phyloP scores from a whole-genome alignment of 2,329 filamentous ascomycete genomes.

The Calonectria henricotiae region DNA sequence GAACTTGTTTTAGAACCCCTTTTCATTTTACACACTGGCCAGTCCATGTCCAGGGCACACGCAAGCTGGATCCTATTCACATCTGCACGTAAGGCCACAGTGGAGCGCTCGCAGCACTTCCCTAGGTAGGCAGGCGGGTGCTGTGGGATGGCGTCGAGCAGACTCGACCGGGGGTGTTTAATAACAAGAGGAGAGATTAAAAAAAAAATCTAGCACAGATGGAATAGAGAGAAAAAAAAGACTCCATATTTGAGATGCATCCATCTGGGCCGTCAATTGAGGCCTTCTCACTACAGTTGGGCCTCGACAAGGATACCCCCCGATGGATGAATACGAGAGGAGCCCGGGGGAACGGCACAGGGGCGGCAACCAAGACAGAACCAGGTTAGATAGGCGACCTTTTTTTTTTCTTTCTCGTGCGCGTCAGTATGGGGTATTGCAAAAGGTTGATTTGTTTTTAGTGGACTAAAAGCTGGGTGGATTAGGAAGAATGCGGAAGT shows the following conservation, averaged over 20 bases:
- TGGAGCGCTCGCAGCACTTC: constrained; percentile 35
- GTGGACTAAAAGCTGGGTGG: constrained; percentile 4
- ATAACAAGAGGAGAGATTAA: constrained; percentile 9
- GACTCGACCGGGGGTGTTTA: neutral
- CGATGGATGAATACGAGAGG: constrained; percentile 36
- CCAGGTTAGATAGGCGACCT: constrained; percentile 32
- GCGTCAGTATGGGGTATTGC: constrained; percentile 22
- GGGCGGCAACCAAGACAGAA: constrained; percentile 30
- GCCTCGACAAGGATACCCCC: constrained; percentile 35
- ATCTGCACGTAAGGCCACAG: constrained; percentile 30
- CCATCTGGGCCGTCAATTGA: constrained; percentile 26
- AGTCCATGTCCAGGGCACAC: constrained; percentile 29
- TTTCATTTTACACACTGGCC: constrained; percentile 31
- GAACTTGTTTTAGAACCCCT: constrained; percentile 27
- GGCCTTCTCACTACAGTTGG: constrained; percentile 31
- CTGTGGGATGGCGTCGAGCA: constrained; percentile 25
- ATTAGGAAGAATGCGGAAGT: constrained; percentile 18
- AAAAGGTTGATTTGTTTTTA: constrained; percentile 2
- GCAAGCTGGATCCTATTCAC: constrained; percentile 22
- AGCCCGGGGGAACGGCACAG: constrained; percentile 33
- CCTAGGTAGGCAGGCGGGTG: constrained; percentile 34
- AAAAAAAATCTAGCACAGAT: neutral
- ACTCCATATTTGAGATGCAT: constrained; percentile 33
- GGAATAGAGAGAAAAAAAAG: neutral
- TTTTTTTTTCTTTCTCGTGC: constrained; percentile 12